phyloP scores from a whole-genome alignment of 164 flowering plant species.

The Macadamia tetraphylla region DNA sequence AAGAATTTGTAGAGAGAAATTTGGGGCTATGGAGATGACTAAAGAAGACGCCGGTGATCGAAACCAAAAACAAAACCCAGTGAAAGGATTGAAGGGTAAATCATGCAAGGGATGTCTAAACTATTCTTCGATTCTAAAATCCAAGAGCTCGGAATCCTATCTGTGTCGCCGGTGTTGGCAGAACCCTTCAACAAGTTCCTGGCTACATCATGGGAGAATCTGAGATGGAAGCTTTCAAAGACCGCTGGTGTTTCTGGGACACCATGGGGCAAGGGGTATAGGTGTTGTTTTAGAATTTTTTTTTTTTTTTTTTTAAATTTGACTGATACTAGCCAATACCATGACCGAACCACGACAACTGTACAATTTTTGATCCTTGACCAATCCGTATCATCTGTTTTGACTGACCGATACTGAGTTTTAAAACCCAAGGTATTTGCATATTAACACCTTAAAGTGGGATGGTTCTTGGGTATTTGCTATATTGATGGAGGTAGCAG shows the following conservation, averaged over 20 bases:
- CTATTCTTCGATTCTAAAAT: conserved; percentile 38
- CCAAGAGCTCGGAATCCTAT: conserved; percentile 34
- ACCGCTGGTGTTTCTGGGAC: background rate
- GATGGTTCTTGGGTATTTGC: too few species aligned
- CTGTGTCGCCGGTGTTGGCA: conserved; percentile 33
- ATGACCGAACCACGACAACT: too few species aligned
- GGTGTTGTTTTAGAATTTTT: too few species aligned
- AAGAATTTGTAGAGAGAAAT: conserved; percentile 2
- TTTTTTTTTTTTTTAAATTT: too few species aligned
- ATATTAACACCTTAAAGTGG: too few species aligned
- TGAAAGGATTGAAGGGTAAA: conserved; percentile 17
- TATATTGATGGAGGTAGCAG: too few species aligned
- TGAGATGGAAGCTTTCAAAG: conserved; percentile 52
- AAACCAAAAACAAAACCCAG: background rate
- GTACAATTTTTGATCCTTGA: too few species aligned
- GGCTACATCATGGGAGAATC: conserved; percentile 38
- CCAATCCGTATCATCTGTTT: too few species aligned
- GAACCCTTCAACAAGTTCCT: conserved; percentile 39
- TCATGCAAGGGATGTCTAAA: conserved; percentile 48
- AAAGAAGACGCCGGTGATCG: conserved; percentile 6
- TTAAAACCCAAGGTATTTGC: too few species aligned
- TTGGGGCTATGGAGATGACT: conserved; percentile 1
- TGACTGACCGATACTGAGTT: too few species aligned
- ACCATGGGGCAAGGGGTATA: too few species aligned
- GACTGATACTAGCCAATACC: too few species aligned